Base-by-base conservation (phyloP, 306 rosid genomes). In the Oxytropis ochrocephala region DNA sequence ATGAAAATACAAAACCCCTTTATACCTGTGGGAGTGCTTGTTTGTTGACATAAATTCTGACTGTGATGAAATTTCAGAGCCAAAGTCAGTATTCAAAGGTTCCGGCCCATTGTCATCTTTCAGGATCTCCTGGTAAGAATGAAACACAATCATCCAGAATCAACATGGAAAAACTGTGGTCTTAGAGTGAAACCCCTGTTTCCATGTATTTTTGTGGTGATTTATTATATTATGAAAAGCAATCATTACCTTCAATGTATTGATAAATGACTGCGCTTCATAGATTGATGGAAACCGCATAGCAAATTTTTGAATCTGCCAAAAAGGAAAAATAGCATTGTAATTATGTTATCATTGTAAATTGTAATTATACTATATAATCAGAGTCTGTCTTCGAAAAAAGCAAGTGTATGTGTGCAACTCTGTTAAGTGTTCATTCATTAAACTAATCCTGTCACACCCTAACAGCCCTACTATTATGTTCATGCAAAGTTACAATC, bases 271-370 rank as follows among this genome's bases (percentile, higher is more conserved):
- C 54, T 88, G 76, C n/a, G 89, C 63, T 72, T 90, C 97, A 46
- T 56, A 30, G 24, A 50, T 72, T 14, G 96, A 81, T 72, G 90
- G 71, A 81, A 91, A 88, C 68, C 85, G 80, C 75, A 94, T 47
- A 18, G 88, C 97, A 48, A 90, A 94, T 84, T 90, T 94, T 80
- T 90, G 92, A 38, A 84, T 77, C 97, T 94, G 85, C 61, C 48
- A 49, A 67, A 59, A 69, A 71, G 8, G 54, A 4, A 11, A 71
- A 54, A 9, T 52, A 59, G n/a, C 48, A 36, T 19, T 39, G 55
- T 43, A 16, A 72, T 44, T 59, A 36, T 38, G 8, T 38, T 8
- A 38, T 6, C 8, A 27, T 24, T 24, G 29, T 24, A 24, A 24
- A 36, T 19, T 39, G 50, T 43, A 16, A 72, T 44, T 58, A 35